Evolutionary conservation across 352 stramenopile species (phyloP).

Genomic region (Thraustotheca clavata): DNA sequence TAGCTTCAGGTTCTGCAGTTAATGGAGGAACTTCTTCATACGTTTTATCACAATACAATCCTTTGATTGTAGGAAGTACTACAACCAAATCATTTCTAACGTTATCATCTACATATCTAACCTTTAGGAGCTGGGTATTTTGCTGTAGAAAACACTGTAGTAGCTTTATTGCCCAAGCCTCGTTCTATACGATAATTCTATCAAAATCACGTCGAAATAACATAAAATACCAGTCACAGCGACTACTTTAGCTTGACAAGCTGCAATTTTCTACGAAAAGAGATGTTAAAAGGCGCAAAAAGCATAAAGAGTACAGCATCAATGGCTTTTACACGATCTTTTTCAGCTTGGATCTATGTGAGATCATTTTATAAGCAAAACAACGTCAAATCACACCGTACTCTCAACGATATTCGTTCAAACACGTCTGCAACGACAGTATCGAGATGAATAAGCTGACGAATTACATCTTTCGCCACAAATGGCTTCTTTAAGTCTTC

Average conservation of each 20-base stretch:
- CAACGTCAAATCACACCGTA: no score
- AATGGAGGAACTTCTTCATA: slow-evolving; percentile 68
- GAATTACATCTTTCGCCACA: slow-evolving; percentile 77
- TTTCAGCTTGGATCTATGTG: slow-evolving; percentile 33
- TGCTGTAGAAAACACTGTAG: slow-evolving; percentile 83
- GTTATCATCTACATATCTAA: neutral
- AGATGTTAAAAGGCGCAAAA: neutral
- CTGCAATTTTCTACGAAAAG: slow-evolving; percentile 38
- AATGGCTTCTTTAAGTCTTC: slow-evolving; percentile 78
- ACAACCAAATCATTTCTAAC: neutral
- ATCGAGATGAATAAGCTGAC: slow-evolving; percentile 76
- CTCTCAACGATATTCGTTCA: slow-evolving; percentile 60
- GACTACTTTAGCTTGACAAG: slow-evolving; percentile 81
- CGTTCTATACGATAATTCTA: slow-evolving; percentile 33
- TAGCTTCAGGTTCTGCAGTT: slow-evolving; percentile 64
- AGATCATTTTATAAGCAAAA: neutral
- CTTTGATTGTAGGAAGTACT: slow-evolving; percentile 51
- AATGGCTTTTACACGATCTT: slow-evolving; percentile 63
- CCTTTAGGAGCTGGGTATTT: slow-evolving; percentile 72
- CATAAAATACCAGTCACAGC: slow-evolving; percentile 29
- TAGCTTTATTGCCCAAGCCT: slow-evolving; percentile 74
- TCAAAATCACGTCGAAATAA: neutral
- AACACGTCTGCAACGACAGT: slow-evolving; percentile 80
- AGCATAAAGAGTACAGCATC: slow-evolving; percentile 26
- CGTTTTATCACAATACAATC: slow-evolving; percentile 76